Percentiles rank a stretch among this genome's conserved stretches.
Conservation (phyloP, 2,329 filamentous ascomycete species). For the Pseudogymnoascus sp. region DNA sequence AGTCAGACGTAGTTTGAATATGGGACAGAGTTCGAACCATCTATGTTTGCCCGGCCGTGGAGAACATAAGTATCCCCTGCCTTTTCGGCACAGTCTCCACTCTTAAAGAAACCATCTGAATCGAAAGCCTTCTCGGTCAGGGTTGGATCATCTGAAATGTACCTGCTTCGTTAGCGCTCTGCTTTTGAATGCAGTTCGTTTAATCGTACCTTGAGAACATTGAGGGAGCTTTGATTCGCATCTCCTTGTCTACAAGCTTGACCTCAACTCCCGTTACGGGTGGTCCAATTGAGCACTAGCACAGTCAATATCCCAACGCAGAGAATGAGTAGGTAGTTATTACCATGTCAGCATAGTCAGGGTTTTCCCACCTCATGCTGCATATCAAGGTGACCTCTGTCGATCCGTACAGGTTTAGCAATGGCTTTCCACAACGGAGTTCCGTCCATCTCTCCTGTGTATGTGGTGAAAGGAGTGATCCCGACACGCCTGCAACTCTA, state of each 20-base stretch:
- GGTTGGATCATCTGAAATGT: conserved; percentile 19
- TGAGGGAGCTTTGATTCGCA: conserved; percentile 17
- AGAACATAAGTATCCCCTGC: conserved; percentile 17
- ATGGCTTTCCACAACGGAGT: conserved; percentile 17
- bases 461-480: conserved; percentile 16
- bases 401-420: conserved; percentile 18
- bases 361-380: conserved; percentile 17
- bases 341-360: conserved; percentile 18
- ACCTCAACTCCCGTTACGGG: conserved; percentile 18
- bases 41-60: conserved; percentile 18
- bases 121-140: conserved; percentile 18
- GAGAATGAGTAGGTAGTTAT: background rate
- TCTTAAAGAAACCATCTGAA: conserved; percentile 20
- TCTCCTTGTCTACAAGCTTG: conserved; percentile 18
- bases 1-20: conserved; percentile 12
- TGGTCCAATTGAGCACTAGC: conserved; percentile 17
- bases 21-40: conserved; percentile 14
- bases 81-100: conserved; percentile 19
- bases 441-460: conserved; percentile 19
- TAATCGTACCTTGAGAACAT: conserved; percentile 19
- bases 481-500: conserved; percentile 15
- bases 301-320: conserved; percentile 12
- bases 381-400: conserved; percentile 19
- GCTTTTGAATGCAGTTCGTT: background rate
- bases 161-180: conserved; percentile 10